phyloP scores from a whole-genome alignment of 2,329 filamentous ascomycete genomes.

The Ceratocystis variospora region DNA sequence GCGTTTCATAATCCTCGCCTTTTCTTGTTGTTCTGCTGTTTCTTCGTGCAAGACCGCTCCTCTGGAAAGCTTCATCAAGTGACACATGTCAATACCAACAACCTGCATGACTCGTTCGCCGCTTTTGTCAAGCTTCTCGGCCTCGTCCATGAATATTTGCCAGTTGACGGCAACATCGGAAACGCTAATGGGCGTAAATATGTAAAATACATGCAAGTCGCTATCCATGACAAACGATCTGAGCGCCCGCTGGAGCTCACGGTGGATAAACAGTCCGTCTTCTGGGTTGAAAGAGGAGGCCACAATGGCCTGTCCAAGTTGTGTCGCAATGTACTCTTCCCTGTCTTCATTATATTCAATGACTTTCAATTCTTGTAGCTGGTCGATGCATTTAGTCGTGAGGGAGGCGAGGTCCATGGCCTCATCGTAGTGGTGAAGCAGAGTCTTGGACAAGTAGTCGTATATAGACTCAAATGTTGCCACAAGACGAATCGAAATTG shows the following conservation, averaged over 20 bases:
- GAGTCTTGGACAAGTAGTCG: conserved; percentile 54
- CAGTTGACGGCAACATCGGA: conserved; percentile 45
- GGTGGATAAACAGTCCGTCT: conserved; percentile 59
- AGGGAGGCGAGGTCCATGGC: conserved; percentile 36
- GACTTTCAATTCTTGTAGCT: conserved; percentile 43
- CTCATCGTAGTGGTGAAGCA: conserved; percentile 46
- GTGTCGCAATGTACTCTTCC: conserved; percentile 45
- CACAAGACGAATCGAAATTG: conserved; percentile 53
- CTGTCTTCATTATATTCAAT: conserved; percentile 30
- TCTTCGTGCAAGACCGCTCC: conserved; percentile 51
- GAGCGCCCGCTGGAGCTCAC: conserved; percentile 53
- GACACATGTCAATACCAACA: conserved; percentile 52
- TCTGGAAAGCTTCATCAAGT: conserved; percentile 56
- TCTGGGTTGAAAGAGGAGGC: conserved; percentile 59
- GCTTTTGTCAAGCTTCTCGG: conserved; percentile 57
- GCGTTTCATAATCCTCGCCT: conserved; percentile 51
- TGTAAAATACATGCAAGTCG: conserved; percentile 67
- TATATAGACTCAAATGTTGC: conserved; percentile 50
- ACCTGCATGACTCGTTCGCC: conserved; percentile 54
- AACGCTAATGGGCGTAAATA: conserved; percentile 58
- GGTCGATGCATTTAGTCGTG: conserved; percentile 44
- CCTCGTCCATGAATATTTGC: conserved; percentile 56
- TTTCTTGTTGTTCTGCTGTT: conserved; percentile 45
- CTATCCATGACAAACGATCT: conserved; percentile 66
- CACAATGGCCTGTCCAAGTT: conserved; percentile 56